phyloP scores from a whole-genome alignment of 352 stramenopile genomes.

The Pythium rhizo-oryzae region DNA sequence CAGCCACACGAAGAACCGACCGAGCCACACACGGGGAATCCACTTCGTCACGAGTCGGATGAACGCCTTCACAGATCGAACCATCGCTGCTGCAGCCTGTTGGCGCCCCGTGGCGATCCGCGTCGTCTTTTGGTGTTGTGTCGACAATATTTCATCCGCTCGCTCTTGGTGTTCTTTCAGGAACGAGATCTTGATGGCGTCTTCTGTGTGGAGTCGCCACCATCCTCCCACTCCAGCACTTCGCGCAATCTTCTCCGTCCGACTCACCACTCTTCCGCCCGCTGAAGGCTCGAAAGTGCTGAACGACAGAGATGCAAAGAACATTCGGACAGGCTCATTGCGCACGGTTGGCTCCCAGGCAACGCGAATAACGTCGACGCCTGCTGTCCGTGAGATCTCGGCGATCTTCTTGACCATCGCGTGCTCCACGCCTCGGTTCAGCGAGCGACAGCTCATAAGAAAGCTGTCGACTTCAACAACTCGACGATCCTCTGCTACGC shows the following conservation, averaged over 20 bases:
- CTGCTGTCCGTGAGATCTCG: slow-evolving; percentile 30
- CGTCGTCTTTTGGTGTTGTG: background rate
- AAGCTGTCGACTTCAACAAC: slow-evolving; percentile 48
- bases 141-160: background rate
- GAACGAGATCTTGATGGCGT: slow-evolving; percentile 16
- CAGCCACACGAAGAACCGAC: background rate
- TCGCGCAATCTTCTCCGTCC: slow-evolving; percentile 6
- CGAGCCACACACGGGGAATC: slow-evolving; percentile 5
- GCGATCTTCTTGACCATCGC: slow-evolving; percentile 59
- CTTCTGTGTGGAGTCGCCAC: slow-evolving; percentile 9
- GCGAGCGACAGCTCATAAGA: slow-evolving; percentile 67
- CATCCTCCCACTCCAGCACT: slow-evolving; percentile 5
- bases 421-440: slow-evolving; percentile 76
- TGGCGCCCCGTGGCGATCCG: background rate
- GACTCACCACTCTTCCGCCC: background rate
- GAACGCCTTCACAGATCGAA: background rate
- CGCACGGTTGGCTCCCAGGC: slow-evolving; percentile 66
- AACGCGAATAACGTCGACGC: slow-evolving; percentile 21
- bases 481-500: background rate
- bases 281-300: slow-evolving; percentile 11
- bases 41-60: background rate
- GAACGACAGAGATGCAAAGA: slow-evolving; percentile 46
- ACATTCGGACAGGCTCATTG: slow-evolving; percentile 57
- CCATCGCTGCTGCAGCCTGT: background rate
- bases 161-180: slow-evolving; percentile 7